phyloP scores from a whole-genome alignment of 768 basidiomycete species.

The Rhodosporidiobolus odoratus region DNA sequence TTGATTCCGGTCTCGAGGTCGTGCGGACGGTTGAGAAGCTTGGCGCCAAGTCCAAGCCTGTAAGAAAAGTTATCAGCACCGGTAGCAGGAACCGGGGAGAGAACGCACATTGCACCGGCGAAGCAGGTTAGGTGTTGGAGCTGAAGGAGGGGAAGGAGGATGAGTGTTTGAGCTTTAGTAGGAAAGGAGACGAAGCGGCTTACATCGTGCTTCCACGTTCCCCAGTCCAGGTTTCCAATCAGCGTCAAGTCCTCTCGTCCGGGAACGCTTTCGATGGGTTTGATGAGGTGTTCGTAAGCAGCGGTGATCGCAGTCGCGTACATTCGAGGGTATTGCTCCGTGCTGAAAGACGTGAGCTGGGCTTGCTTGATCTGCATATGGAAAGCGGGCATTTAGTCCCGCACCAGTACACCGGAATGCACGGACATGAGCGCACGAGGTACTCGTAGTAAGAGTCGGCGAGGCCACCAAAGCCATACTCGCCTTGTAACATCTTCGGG shows the following conservation, averaged over 20 bases:
- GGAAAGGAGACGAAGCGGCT: neutral
- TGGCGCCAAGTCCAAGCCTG: constrained; percentile 48
- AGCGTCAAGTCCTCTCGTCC: constrained; percentile 24
- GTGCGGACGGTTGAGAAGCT: constrained; percentile 44
- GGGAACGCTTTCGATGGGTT: constrained; percentile 45
- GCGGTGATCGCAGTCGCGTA: constrained; percentile 47
- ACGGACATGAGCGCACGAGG: constrained; percentile 18
- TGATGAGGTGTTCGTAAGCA: constrained; percentile 43
- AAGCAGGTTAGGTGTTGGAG: constrained; percentile 45
- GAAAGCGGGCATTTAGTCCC: neutral
- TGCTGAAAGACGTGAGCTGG: constrained; percentile 45
- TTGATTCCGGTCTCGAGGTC: constrained; percentile 43
- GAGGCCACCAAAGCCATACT: constrained; percentile 47
- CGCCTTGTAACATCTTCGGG: constrained; percentile 38
- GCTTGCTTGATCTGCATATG: constrained; percentile 46
- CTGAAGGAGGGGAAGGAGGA: constrained; percentile 45
- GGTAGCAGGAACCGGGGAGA: no score
- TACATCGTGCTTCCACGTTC: constrained; percentile 4
- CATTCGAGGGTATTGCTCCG: constrained; percentile 46
- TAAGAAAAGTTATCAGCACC: neutral
- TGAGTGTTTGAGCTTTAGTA: constrained; percentile 10
- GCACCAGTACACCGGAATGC: neutral
- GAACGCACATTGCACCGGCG: constrained; percentile 47
- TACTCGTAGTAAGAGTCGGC: constrained; percentile 42
- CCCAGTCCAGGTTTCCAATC: constrained; percentile 12